Evolutionary conservation across 2,329 filamentous ascomycete genomes (phyloP).

Genomic region (Pseudogymnoascus sp.): DNA sequence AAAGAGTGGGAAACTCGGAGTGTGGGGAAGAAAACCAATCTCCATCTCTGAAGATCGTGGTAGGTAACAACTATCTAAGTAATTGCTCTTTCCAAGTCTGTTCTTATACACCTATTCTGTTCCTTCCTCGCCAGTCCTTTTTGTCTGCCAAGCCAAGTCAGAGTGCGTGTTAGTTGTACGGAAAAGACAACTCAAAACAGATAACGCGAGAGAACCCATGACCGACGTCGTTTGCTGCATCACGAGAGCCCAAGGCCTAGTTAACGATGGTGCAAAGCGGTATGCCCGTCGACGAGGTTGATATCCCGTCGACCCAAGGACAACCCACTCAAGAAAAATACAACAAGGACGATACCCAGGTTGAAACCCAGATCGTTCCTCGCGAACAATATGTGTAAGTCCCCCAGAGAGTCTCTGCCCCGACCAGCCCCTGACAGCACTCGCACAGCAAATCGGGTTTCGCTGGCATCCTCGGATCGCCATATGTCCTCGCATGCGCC

Average conservation of each 20-base stretch:
- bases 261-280: slow-evolving; percentile 4
- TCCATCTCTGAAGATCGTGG: background rate
- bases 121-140: background rate
- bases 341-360: background rate
- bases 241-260: slow-evolving; percentile 5
- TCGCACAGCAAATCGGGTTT: slow-evolving; percentile 20
- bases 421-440: background rate
- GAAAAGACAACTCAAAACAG: background rate
- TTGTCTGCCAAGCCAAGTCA: background rate
- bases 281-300: slow-evolving; percentile 4
- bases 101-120: background rate
- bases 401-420: background rate
- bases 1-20: slow-evolving; percentile 2
- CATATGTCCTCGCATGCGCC: slow-evolving; percentile 30
- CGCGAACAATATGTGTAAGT: slow-evolving; percentile 9
- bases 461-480: slow-evolving; percentile 28
- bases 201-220: slow-evolving; percentile 4
- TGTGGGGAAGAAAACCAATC: slow-evolving; percentile 9
- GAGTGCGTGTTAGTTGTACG: background rate
- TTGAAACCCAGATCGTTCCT: background rate
- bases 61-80: slow-evolving; percentile 1
- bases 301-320: background rate
- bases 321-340: background rate
- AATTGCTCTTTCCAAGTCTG: background rate
- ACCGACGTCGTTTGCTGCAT: background rate